Percentiles rank a stretch among this genome's conserved stretches.
Conservation (phyloP, 1,139 yeast genomes). For the Groenewaldozyma auringiensis region DNA sequence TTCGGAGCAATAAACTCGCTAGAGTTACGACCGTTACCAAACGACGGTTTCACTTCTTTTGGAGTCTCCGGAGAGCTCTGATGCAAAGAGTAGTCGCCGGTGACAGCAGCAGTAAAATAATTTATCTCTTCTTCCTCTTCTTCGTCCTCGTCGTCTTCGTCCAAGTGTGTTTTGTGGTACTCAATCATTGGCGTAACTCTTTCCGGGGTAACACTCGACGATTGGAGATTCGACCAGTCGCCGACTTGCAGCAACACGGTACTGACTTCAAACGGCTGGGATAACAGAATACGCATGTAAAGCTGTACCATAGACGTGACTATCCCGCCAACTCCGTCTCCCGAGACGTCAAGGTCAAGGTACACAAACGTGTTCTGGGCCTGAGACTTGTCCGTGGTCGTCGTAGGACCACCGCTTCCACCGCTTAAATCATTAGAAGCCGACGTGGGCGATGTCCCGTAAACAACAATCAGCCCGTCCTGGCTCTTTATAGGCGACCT, state of each 20-base stretch:
- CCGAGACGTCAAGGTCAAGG: conserved; percentile 13
- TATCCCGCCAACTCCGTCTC: conserved; percentile 24
- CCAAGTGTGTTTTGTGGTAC: conserved; percentile 4
- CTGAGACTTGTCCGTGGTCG: conserved; percentile 24
- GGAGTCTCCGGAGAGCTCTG: background rate
- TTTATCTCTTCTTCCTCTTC: conserved; percentile 29
- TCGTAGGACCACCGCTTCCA: background rate
- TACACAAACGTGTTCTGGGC: conserved; percentile 14
- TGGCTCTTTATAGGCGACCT: conserved; percentile 33
- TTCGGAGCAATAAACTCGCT: conserved; percentile 42
- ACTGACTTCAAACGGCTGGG: conserved; percentile 87
- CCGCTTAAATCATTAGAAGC: background rate
- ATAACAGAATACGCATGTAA: conserved; percentile 56
- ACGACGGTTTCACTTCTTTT: conserved; percentile 6
- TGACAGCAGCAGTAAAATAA: conserved; percentile 39
- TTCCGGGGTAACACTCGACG: background rate
- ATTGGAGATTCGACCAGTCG: conserved; percentile 26
- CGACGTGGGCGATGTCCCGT: conserved; percentile 5
- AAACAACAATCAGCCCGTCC: conserved; percentile 51
- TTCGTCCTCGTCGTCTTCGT: conserved; percentile 38
- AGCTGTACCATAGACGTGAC: conserved; percentile 56
- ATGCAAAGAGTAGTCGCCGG: conserved; percentile 19
- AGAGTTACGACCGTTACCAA: conserved; percentile 7
- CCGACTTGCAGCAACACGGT: conserved; percentile 78
- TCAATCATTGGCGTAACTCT: conserved; percentile 9